A percentile compares a stretch with the other conserved stretches of the same genome.
Evolutionary conservation across 2,329 filamentous ascomycete genomes (phyloP).

Genomic region (Monosporascus sp.): DNA sequence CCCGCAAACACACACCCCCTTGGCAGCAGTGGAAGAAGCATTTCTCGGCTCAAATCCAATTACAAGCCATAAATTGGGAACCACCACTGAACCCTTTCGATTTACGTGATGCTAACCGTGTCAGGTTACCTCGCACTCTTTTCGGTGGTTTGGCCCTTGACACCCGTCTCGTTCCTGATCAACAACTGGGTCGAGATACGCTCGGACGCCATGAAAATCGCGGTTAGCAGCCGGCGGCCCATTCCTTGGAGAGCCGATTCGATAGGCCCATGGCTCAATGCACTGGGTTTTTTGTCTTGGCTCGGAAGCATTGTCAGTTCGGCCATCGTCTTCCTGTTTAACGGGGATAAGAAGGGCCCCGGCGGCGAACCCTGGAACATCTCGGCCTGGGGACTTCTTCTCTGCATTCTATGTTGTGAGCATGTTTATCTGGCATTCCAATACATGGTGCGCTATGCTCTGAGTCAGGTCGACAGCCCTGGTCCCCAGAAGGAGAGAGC

Average conservation of each 20-base stretch:
- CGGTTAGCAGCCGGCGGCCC: constrained; percentile 80
- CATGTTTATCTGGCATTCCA: constrained; percentile 83
- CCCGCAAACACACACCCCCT: constrained; percentile 11
- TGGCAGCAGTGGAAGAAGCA: too few relatives aligned
- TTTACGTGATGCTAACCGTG: background rate
- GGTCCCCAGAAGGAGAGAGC: constrained; percentile 80
- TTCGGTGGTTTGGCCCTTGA: constrained; percentile 92
- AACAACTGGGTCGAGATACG: constrained; percentile 97
- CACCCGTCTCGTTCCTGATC: constrained; percentile 78
- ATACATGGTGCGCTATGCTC: constrained; percentile 63
- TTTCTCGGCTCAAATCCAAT: too few relatives aligned
- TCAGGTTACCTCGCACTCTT: constrained; percentile 84
- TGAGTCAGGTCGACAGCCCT: constrained; percentile 78
- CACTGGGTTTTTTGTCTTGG: constrained; percentile 88
- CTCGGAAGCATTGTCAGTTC: constrained; percentile 83
- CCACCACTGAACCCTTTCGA: too few relatives aligned
- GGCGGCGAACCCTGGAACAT: constrained; percentile 66
- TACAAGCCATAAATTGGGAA: too few relatives aligned
- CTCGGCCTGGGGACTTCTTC: constrained; percentile 72
- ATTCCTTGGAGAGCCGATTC: constrained; percentile 87
- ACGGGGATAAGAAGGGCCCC: constrained; percentile 59
- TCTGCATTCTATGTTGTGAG: constrained; percentile 80
- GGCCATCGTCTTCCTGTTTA: constrained; percentile 87
- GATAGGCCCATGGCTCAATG: constrained; percentile 88
- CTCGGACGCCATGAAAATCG: constrained; percentile 91